These are phyloP conservation scores for Sclerotiophoma versabilis DNA, from an alignment of 2,329 filamentous ascomycete species.

Conservation along the genomic window DNA sequence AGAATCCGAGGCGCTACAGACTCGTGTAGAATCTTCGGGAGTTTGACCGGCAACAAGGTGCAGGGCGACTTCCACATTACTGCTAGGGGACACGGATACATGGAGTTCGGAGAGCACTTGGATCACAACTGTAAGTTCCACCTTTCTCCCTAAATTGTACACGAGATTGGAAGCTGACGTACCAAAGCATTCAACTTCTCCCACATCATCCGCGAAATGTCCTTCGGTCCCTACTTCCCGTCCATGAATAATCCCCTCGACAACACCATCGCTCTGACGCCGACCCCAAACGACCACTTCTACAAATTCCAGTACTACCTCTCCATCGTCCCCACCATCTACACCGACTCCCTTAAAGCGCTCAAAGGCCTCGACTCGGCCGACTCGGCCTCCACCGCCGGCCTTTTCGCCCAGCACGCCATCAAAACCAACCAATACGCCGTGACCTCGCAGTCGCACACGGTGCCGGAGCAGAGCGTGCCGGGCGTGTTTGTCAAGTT, in stretches of 20 bases:
- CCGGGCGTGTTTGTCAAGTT: constrained; percentile 98
- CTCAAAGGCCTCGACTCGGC: constrained; percentile 57
- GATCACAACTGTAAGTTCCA: constrained; percentile 74
- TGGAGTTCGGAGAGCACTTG: constrained; percentile 78
- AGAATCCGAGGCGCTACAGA: constrained; percentile 66
- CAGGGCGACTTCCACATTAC: constrained; percentile 99
- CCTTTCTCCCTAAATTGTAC: background rate
- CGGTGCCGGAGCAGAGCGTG: constrained; percentile 71
- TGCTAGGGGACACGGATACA: constrained; percentile 92
- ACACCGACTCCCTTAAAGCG: constrained; percentile 62
- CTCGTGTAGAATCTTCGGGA: constrained; percentile 89
- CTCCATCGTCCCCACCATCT: constrained; percentile 92
- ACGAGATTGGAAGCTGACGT: background rate
- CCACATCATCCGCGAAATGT: constrained; percentile 93
- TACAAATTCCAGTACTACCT: constrained; percentile 99
- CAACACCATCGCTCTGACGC: constrained; percentile 86
- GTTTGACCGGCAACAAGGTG: constrained; percentile 91
- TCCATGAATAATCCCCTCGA: constrained; percentile 93
- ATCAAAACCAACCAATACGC: constrained; percentile 98
- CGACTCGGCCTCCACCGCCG: constrained; percentile 45
- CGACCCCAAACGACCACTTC: constrained; percentile 76
- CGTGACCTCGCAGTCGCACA: constrained; percentile 84
- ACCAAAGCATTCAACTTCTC: constrained; percentile 90
- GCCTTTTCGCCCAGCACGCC: constrained; percentile 57
- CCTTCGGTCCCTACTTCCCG: constrained; percentile 96